These are phyloP conservation scores for Triticum monococcum DNA, from an alignment of 176 grass and related monocot genomes.

Conservation along the genomic window DNA sequence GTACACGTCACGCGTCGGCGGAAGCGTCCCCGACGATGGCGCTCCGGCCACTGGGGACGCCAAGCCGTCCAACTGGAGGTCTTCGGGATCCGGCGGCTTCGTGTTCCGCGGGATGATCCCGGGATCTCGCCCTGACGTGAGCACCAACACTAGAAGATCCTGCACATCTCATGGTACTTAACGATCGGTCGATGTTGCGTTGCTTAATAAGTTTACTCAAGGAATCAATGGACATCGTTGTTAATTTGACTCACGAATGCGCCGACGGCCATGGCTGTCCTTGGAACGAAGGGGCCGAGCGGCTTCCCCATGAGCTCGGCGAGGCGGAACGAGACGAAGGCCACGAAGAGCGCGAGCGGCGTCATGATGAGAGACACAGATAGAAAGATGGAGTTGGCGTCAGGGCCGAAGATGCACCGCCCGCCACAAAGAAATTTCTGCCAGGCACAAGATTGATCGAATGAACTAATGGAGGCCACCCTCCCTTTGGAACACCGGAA, in stretches of 20 bases:
- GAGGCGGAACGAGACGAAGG: conserved; percentile 65
- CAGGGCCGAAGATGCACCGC: conserved; percentile 86
- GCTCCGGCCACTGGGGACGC: conserved; percentile 5
- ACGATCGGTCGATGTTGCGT: not conserved
- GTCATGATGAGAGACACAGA: conserved; percentile 72
- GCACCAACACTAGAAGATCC: conserved; percentile 73
- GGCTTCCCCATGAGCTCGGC: conserved; percentile 49
- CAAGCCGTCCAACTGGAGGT: not conserved
- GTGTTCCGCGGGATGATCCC: conserved; percentile 84
- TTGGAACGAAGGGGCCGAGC: conserved; percentile 54
- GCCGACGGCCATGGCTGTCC: conserved; percentile 58
- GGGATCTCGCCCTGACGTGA: conserved; percentile 80
- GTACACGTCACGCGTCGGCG: conserved; percentile 64
- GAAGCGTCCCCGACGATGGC: conserved; percentile 30
- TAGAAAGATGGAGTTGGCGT: conserved; percentile 75
- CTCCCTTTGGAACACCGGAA: not conserved
- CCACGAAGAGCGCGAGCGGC: conserved; percentile 62
- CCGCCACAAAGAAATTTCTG: conserved; percentile 79
- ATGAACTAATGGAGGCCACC: not conserved
- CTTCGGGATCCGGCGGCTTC: conserved; percentile 64
- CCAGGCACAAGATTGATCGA: not conserved
- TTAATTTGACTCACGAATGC: conserved; percentile 60
- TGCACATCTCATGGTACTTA: not conserved
- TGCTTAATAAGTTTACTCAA: not conserved
- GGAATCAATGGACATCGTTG: not conserved